A percentile compares a stretch with the other conserved stretches of the same genome.
Conservation (phyloP, 202 grass and related monocot genomes). For the Panicum virgatum region DNA sequence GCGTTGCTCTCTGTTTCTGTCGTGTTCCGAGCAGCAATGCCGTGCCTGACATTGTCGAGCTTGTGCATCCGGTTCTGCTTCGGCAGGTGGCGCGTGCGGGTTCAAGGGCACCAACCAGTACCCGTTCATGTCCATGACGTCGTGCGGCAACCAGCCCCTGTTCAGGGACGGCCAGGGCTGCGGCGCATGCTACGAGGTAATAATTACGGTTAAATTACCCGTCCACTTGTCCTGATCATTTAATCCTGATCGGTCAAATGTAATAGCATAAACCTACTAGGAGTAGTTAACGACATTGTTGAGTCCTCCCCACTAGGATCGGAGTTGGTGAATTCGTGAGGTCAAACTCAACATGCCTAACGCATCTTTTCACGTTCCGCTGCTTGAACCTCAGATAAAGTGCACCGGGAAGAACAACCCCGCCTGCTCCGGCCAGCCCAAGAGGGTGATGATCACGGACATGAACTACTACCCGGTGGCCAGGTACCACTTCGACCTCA, state of each 20-base stretch:
- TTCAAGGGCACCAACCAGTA: conserved; percentile 52
- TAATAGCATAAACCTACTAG: neutral
- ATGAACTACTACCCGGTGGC: conserved; percentile 58
- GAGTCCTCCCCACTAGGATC: neutral
- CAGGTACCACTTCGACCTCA: conserved; percentile 65
- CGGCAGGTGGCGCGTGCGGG: conserved; percentile 52
- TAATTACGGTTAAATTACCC: too few relatives aligned
- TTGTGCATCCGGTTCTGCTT: neutral
- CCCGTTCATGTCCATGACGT: conserved; percentile 55
- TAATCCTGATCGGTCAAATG: neutral
- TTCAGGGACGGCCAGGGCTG: conserved; percentile 60
- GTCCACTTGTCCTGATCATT: neutral
- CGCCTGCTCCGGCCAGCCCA: conserved; percentile 44
- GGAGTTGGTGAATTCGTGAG: too few relatives aligned
- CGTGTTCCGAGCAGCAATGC: neutral
- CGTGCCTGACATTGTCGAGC: neutral
- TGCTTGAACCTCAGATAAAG: conserved; percentile 28
- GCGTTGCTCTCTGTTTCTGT: too few relatives aligned
- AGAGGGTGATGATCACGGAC: conserved; percentile 66
- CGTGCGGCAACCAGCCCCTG: conserved; percentile 50
- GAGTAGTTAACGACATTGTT: neutral
- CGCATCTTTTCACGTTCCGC: neutral
- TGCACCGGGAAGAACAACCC: conserved; percentile 36
- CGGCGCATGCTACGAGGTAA: conserved; percentile 66
- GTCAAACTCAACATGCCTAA: too few relatives aligned